Conservation (phyloP, 169 alveolate species). For the Eimeria acervulina region DNA sequence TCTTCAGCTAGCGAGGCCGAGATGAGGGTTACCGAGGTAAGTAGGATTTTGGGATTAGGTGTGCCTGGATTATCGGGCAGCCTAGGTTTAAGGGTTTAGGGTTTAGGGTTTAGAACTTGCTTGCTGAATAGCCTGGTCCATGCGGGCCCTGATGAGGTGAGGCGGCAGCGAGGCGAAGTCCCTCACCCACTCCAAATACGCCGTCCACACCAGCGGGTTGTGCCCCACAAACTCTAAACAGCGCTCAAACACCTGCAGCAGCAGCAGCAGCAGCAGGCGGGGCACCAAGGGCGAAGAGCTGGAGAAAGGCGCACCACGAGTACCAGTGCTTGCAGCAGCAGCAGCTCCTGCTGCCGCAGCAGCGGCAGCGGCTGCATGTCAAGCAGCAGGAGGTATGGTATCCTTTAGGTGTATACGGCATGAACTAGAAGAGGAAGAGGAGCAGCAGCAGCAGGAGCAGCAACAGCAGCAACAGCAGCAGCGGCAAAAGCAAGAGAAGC, state of each 20-base stretch:
- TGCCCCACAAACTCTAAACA: constrained; percentile 80
- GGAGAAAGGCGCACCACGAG: neutral
- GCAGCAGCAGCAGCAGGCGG: constrained; percentile 43
- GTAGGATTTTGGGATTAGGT: neutral
- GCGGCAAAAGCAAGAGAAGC: constrained; percentile 10
- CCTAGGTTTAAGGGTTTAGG: constrained; percentile 38
- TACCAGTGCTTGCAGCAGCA: neutral
- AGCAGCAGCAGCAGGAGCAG: neutral
- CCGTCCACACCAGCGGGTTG: constrained; percentile 77
- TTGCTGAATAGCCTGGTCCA: constrained; percentile 69
- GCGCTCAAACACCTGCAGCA: constrained; percentile 77
- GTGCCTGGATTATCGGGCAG: neutral
- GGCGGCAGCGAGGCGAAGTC: constrained; percentile 74
- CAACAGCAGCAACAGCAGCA: neutral
- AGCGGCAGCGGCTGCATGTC: neutral
- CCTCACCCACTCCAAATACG: constrained; percentile 76
- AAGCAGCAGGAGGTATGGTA: no score
- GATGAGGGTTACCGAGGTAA: no score
- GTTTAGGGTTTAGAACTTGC: constrained; percentile 61
- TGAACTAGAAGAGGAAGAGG: no score
- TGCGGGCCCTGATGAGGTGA: constrained; percentile 53
- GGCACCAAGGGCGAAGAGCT: neutral
- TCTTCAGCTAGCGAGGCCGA: no score
- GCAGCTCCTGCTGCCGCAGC: constrained; percentile 40
- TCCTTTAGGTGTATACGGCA: no score